These are phyloP conservation scores for Symbiodinium natans DNA, from an alignment of 73 alveolate species.

Conservation along the genomic window DNA sequence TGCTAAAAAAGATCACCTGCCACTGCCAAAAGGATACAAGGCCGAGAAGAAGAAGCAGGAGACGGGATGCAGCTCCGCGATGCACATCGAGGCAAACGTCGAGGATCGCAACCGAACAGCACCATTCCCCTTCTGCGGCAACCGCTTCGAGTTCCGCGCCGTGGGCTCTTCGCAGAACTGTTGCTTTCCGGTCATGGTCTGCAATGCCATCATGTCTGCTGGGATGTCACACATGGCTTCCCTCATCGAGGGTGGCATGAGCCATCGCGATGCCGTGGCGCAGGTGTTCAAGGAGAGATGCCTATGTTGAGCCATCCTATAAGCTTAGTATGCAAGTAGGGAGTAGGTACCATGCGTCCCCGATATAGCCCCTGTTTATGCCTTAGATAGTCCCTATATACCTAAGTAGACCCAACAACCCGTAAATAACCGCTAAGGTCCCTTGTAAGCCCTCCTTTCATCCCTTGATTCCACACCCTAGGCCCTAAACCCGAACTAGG, in stretches of 20 bases:
- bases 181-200: slow-evolving; percentile 71
- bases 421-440: too few species aligned
- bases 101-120: slow-evolving; percentile 90
- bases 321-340: too few species aligned
- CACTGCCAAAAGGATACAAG: slow-evolving; percentile 43
- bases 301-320: too few species aligned
- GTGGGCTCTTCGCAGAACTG: slow-evolving; percentile 83
- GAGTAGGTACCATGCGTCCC: too few species aligned
- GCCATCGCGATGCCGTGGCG: slow-evolving; percentile 91
- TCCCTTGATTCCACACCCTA: too few species aligned
- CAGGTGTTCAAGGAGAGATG: slow-evolving; percentile 16
- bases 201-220: slow-evolving; percentile 78
- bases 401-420: too few species aligned
- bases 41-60: slow-evolving; percentile 88
- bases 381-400: too few species aligned
- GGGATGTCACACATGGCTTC: slow-evolving; percentile 58
- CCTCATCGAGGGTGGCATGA: slow-evolving; percentile 79
- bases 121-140: slow-evolving; percentile 94
- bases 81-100: slow-evolving; percentile 51
- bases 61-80: slow-evolving; percentile 63
- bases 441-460: too few species aligned
- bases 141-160: slow-evolving; percentile 88
- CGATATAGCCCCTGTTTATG: too few species aligned
- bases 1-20: too few species aligned
- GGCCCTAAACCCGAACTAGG: too few species aligned